Evolutionary conservation across 139 green algal species (phyloP).

Genomic region (Chlamydomonas eustigma): DNA sequence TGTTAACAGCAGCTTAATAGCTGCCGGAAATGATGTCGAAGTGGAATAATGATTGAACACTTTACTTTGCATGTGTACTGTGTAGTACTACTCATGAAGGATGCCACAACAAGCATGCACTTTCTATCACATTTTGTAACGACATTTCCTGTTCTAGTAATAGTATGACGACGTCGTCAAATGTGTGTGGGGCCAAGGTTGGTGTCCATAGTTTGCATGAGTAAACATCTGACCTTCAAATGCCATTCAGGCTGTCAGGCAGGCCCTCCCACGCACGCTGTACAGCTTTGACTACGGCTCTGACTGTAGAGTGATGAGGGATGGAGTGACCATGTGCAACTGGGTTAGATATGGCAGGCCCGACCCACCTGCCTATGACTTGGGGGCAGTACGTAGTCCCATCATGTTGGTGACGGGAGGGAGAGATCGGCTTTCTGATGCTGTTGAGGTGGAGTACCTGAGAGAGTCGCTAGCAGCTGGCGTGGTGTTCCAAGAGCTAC

Average conservation of each 20-base stretch:
- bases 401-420: constrained; percentile 39
- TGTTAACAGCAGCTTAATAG: no score
- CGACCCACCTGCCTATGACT: constrained; percentile 29
- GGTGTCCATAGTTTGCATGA: no score
- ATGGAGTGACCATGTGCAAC: constrained; percentile 31
- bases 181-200: no score
- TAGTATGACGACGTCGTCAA: no score
- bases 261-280: constrained; percentile 6
- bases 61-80: no score
- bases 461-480: constrained; percentile 18
- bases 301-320: constrained; percentile 8
- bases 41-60: no score
- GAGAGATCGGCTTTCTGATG: constrained; percentile 37
- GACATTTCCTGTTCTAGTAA: no score
- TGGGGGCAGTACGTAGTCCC: constrained; percentile 27
- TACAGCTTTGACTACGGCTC: constrained; percentile 40
- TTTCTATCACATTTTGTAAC: no score
- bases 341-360: constrained; percentile 33
- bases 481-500: constrained; percentile 11
- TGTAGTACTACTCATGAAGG: no score
- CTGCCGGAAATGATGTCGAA: no score
- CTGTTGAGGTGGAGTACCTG: constrained; percentile 35
- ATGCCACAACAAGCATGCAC: no score
- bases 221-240: not conserved
- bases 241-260: not conserved